Conservation (phyloP, 257 asterid genomes). For the Thymus mandschuricus region DNA sequence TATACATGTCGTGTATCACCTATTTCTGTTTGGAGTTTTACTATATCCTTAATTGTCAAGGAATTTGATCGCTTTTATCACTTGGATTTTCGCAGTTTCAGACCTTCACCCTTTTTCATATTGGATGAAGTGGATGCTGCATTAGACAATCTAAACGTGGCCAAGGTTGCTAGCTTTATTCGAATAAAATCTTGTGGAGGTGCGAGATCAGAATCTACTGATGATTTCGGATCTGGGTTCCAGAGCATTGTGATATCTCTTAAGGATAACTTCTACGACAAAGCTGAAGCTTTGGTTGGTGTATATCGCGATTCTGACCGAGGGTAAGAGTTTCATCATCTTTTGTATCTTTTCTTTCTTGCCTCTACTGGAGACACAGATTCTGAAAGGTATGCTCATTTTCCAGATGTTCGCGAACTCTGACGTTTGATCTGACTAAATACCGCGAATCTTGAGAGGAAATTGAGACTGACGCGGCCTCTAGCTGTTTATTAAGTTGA, state of each 20-base stretch:
- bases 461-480: background rate
- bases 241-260: slow-evolving; percentile 98
- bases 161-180: slow-evolving; percentile 96
- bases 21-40: background rate
- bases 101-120: slow-evolving; percentile 96
- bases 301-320: slow-evolving; percentile 86
- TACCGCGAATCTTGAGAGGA: slow-evolving; percentile 60
- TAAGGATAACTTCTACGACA: slow-evolving; percentile 92
- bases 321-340: slow-evolving; percentile 52
- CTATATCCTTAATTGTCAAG: background rate
- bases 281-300: slow-evolving; percentile 98
- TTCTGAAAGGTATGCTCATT: background rate
- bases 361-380: background rate
- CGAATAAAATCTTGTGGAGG: slow-evolving; percentile 90
- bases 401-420: slow-evolving; percentile 83
- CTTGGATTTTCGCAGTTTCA: slow-evolving; percentile 63
- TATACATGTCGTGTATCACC: background rate
- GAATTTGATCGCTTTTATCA: background rate
- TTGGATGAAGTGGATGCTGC: slow-evolving; percentile 99
- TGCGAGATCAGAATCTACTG: slow-evolving; percentile 51
- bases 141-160: slow-evolving; percentile 87
- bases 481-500: slow-evolving; percentile 13
- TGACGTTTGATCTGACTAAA: slow-evolving; percentile 81
- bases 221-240: slow-evolving; percentile 72
- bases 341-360: slow-evolving; percentile 7